Evolutionary conservation across 1,139 yeast species (phyloP), one percentile per base, ranked within the genome.

Genomic region (Debaryomycetaceae sp.): DNA sequence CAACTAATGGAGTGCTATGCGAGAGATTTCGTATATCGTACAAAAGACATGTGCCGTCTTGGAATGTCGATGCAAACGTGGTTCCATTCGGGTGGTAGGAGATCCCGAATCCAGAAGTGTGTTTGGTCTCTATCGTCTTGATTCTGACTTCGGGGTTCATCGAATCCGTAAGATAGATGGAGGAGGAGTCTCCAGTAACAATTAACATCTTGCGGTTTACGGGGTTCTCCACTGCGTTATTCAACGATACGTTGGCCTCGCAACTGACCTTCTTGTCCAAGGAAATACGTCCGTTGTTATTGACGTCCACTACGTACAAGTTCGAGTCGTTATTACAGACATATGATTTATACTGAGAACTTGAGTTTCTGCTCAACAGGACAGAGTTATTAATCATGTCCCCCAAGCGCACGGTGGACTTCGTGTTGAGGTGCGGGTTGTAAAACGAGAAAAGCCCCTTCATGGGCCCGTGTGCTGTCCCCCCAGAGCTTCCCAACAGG

Each of bases 351-450:
- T 76, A 81, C 37, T 68, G 65, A 44, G 63, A 63, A 49, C 60
- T 54, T 7, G 75, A 61, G 6, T 64, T 44, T 45, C 68, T 69
- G 58, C 76, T 73, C 24, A 87, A 62, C 1, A 84, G 70, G n/a
- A 89, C 95, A 41, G 88, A 81, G 63, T 90, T 90, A 63, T 89
- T 89, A 55, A 90, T 88, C 68, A 83, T 80, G 41, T 85, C 87
- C 0, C 97, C 97, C 38, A 89, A 65, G 42, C 78, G 79, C 27
- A 78, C 75, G 1, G 85, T 78, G 41, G 72, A 65, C 7, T 72
- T 60, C 6, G 61, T 58, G n/a, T 74, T 74, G 3, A 80, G 72
- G 13, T 70, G 67, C 14, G 75, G 73, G 52, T 77, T 78, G 56
- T 76, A 73, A 42, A 85, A 68, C 3, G 86, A 81, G 51, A 85